phyloP scores from a whole-genome alignment of 805 yeast genomes.

The Wickerhamiella bombiphila region DNA sequence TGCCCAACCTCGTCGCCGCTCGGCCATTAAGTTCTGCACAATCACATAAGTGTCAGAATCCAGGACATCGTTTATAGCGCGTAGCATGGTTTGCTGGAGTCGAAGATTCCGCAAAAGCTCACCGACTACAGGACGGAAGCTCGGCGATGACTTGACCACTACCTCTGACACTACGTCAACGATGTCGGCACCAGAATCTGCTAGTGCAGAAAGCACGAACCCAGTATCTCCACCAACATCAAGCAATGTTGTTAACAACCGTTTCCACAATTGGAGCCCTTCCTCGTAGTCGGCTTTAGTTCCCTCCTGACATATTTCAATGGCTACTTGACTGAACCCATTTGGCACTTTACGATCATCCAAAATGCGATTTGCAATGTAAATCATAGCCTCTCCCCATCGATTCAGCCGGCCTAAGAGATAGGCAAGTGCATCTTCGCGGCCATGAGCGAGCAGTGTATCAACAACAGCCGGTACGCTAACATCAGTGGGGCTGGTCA shows the following conservation, averaged over 20 bases:
- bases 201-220: background rate
- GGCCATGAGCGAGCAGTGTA: conserved; percentile 14
- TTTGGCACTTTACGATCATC: conserved; percentile 4
- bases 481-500: conserved; percentile 21
- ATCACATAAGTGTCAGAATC: conserved; percentile 41
- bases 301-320: conserved; percentile 15
- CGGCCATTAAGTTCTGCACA: conserved; percentile 29
- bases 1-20: conserved; percentile 50
- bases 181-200: conserved; percentile 3
- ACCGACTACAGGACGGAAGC: conserved; percentile 2
- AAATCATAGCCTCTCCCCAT: conserved; percentile 21
- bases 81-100: conserved; percentile 4
- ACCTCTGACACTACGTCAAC: conserved; percentile 3
- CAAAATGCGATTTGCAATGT: conserved; percentile 17
- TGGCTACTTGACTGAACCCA: conserved; percentile 15
- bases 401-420: conserved; percentile 17
- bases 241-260: conserved; percentile 29
- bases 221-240: conserved; percentile 5
- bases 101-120: conserved; percentile 5
- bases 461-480: conserved; percentile 21
- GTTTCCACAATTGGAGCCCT: conserved; percentile 28
- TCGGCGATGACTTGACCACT: background rate
- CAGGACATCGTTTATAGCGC: conserved; percentile 25
- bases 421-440: conserved; percentile 19
- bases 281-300: conserved; percentile 8